Percentiles rank a stretch among this genome's conserved stretches.
phyloP scores from a whole-genome alignment of 1,284 basidiomycete genomes.

The Lentinula novae-zelandiae region DNA sequence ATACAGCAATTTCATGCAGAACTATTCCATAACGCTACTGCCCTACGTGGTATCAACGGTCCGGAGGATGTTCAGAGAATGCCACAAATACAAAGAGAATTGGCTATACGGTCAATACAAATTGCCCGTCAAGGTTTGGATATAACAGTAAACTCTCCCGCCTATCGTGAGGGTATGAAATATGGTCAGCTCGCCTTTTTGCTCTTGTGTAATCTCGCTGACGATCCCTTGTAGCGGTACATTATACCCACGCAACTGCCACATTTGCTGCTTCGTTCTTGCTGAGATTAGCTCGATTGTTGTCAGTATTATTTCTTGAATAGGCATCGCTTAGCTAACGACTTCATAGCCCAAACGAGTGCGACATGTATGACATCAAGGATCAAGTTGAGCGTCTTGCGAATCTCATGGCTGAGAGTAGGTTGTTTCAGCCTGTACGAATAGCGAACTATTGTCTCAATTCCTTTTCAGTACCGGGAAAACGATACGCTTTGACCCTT shows the following conservation, averaged over 20 bases:
- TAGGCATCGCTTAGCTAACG: slow-evolving; percentile 4
- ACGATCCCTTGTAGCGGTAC: slow-evolving; percentile 55
- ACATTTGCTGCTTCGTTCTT: slow-evolving; percentile 90
- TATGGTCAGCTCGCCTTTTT: slow-evolving; percentile 53
- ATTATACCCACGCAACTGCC: slow-evolving; percentile 88
- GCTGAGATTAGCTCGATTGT: slow-evolving; percentile 79
- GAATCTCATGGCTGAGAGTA: slow-evolving; percentile 72
- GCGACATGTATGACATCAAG: slow-evolving; percentile 73
- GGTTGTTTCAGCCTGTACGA: slow-evolving; percentile 21
- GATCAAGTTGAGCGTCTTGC: slow-evolving; percentile 78
- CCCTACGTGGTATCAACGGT: slow-evolving; percentile 69
- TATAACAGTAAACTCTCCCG: slow-evolving; percentile 70
- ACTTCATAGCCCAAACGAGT: slow-evolving; percentile 69
- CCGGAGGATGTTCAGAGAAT: slow-evolving; percentile 76
- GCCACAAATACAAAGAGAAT: slow-evolving; percentile 62
- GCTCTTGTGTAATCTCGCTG: slow-evolving; percentile 10
- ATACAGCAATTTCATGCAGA: slow-evolving; percentile 79
- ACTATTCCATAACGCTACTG: slow-evolving; percentile 77
- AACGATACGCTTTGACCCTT: slow-evolving; percentile 84
- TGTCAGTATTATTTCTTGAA: slow-evolving; percentile 47
- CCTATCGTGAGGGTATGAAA: slow-evolving; percentile 87
- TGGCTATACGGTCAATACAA: slow-evolving; percentile 68
- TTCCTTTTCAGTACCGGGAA: slow-evolving; percentile 68
- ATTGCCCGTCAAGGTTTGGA: slow-evolving; percentile 68
- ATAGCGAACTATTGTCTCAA: slow-evolving; percentile 15